Conservation (phyloP, 495 filamentous ascomycete genomes). For the Podospora sp. region DNA sequence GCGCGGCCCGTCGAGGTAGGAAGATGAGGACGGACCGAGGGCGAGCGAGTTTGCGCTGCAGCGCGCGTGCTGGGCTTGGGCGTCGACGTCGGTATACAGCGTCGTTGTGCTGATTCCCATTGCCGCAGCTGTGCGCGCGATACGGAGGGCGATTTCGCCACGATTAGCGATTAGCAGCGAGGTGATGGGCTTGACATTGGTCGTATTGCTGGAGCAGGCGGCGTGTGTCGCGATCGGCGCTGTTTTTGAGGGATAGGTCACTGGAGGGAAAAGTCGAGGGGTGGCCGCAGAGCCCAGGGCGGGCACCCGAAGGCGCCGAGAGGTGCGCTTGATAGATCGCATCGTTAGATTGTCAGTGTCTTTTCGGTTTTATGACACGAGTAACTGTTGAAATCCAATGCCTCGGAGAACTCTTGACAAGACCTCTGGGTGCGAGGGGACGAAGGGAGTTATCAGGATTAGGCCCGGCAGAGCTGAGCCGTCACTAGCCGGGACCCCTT, state of each 20-base stretch:
- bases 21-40: conserved; percentile 74
- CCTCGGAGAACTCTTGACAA: background rate
- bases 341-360: conserved; percentile 18
- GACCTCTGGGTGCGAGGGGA: background rate
- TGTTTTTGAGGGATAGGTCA: conserved; percentile 9
- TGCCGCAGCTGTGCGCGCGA: conserved; percentile 79
- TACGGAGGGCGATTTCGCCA: conserved; percentile 94
- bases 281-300: conserved; percentile 15
- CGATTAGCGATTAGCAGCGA: conserved; percentile 95
- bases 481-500: conserved; percentile 6
- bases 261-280: conserved; percentile 18
- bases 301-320: conserved; percentile 31
- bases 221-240: conserved; percentile 30
- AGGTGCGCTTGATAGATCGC: conserved; percentile 40
- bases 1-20: conserved; percentile 89
- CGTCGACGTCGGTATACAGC: conserved; percentile 92
- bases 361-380: background rate
- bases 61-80: conserved; percentile 81
- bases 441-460: conserved; percentile 1
- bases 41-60: conserved; percentile 81
- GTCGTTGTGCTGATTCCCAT: conserved; percentile 94
- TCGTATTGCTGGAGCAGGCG: conserved; percentile 31
- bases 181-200: conserved; percentile 59
- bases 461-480: background rate
- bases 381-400: background rate